Base-by-base conservation (phyloP, 495 filamentous ascomycete species). In the Immersiella caudata region DNA sequence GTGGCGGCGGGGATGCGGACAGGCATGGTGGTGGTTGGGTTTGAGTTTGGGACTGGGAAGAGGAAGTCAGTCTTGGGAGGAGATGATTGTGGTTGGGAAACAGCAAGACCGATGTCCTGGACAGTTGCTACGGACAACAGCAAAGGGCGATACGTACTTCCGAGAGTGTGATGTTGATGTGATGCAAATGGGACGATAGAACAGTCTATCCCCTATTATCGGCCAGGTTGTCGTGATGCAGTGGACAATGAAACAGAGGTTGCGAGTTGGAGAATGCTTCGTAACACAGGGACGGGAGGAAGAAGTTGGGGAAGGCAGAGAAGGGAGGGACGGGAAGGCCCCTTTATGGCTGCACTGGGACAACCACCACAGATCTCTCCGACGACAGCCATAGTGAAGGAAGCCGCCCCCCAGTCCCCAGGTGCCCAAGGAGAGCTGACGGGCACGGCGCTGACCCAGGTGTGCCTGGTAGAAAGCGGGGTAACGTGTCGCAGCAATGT, bases 1-100 rank as follows among this genome's bases (percentile, higher is more conserved):
- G 71, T 68, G 64, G 80, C 76, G 51, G 68, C 75, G 71, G 82
- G 81, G 67, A 84, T 75, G 67, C 81, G 78, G 76, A 82, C 72
- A 54, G 79, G 78, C 82, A 84, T 84, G 66, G 67, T 83, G 68
- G 20, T 27, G 35, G 33, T 60, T 54, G 60, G 65, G 65, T 36
- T 26, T 64, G 60, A 25, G 16, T 27, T 68, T 18, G 62, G 21
- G 68, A 36, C 33, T 57, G 9, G 29, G 20, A 62, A 49, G 56
- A 25, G 21, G 14, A 25, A 52, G 40, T 22, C 11, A 46, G 40
- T 59, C 26, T 54, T 33, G 29, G 33, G 63, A 22, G 14, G 16
- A 35, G 33, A 52, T 46, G 40, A 12, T 36, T 33, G 57, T 59
- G 20, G 57, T 16, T 63, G 60, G n/a, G 51, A 1, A 6, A 33